These are phyloP conservation scores for Starmerella sirachaensis DNA, from an alignment of 805 yeast species.

Conservation along the genomic window DNA sequence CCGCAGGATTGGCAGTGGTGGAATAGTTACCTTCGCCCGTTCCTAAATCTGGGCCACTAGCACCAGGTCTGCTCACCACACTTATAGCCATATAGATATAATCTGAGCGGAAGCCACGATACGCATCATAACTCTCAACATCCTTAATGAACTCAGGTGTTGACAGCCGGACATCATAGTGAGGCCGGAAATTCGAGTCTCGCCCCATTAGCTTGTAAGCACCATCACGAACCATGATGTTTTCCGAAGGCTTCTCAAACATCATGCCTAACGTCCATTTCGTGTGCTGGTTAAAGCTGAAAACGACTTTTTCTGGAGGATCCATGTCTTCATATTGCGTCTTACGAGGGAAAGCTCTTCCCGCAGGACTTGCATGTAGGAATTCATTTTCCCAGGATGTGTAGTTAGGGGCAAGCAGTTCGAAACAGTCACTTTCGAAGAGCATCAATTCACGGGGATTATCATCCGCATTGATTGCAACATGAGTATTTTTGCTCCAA, in stretches of 20 bases:
- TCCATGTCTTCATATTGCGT: constrained; percentile 21
- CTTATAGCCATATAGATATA: constrained; percentile 62
- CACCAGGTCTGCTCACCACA: constrained; percentile 24
- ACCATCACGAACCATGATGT: background rate
- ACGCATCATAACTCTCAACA: constrained; percentile 57
- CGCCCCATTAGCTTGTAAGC: constrained; percentile 27
- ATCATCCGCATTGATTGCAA: constrained; percentile 52
- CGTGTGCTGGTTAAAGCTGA: constrained; percentile 57
- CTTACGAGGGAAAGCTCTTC: constrained; percentile 24
- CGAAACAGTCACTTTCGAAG: constrained; percentile 48
- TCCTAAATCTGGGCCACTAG: background rate
- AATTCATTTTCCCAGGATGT: constrained; percentile 33
- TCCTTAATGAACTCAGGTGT: constrained; percentile 44
- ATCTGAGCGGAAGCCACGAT: constrained; percentile 65
- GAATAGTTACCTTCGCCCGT: background rate
- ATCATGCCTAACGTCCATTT: constrained; percentile 65
- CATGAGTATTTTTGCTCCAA: constrained; percentile 50
- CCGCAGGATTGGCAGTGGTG: constrained; percentile 1
- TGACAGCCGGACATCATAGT: constrained; percentile 49
- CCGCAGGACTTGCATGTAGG: constrained; percentile 21
- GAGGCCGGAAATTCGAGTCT: constrained; percentile 41
- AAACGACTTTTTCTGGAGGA: constrained; percentile 35
- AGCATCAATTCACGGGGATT: constrained; percentile 57
- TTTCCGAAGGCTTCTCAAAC: constrained; percentile 47
- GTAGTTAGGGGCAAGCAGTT: constrained; percentile 69